Percentiles rank a stretch among this genome's conserved stretches.
phyloP scores from a whole-genome alignment of 202 grass and related monocot species.

The Zoysia matrella region DNA sequence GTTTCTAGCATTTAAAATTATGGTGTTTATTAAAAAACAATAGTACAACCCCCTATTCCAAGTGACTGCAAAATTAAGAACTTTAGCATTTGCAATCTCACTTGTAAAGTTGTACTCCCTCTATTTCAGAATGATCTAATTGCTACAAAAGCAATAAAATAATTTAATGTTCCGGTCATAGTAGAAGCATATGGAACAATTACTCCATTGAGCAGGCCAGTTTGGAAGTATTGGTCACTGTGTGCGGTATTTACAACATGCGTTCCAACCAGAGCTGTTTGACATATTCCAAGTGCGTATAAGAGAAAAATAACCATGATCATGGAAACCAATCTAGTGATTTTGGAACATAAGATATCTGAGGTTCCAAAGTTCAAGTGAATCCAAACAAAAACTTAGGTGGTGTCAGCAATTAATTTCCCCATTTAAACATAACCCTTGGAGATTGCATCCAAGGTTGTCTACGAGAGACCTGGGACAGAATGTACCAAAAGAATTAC shows the following conservation, averaged over 20 bases:
- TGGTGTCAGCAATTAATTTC: neutral
- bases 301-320: neutral
- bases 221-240: too few species aligned
- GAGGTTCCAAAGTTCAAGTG: constrained; percentile 1
- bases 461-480: constrained; percentile 12
- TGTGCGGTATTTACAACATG: too few species aligned
- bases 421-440: constrained; percentile 1
- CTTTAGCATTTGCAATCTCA: neutral
- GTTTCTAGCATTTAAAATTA: neutral
- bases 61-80: neutral
- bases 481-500: constrained; percentile 52
- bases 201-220: too few species aligned
- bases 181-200: too few species aligned
- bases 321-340: neutral
- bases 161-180: too few species aligned
- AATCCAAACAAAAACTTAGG: neutral
- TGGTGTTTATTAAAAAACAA: neutral
- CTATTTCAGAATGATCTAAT: too few species aligned
- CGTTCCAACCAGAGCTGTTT: too few species aligned
- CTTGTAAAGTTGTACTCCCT: neutral
- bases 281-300: too few species aligned
- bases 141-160: too few species aligned
- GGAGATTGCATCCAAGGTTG: constrained; percentile 5
- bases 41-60: neutral
- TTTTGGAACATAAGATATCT: neutral